Conservation (phyloP, 768 basidiomycete species). For the Rhizopogon vulgaris region DNA sequence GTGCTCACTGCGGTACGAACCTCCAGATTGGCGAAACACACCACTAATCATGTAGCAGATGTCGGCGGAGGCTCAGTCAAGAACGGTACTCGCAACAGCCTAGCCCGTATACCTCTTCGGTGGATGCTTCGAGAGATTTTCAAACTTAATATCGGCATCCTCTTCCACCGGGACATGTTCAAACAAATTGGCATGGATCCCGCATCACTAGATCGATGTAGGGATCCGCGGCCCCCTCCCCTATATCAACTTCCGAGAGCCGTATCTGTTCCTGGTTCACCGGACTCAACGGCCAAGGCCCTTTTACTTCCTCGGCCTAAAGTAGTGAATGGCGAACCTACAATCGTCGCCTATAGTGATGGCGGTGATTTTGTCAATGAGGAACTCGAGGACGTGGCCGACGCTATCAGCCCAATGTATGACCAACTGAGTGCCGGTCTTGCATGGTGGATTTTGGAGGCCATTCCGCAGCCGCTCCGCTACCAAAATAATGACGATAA, state of each 20-base stretch:
- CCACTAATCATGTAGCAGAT: slow-evolving; percentile 33
- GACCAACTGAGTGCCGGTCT: slow-evolving; percentile 48
- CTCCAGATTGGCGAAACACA: not conserved
- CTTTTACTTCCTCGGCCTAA: slow-evolving; percentile 11
- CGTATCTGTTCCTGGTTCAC: slow-evolving; percentile 10
- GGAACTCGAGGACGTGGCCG: slow-evolving; percentile 59
- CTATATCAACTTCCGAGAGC: slow-evolving; percentile 18
- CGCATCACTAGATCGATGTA: slow-evolving; percentile 37
- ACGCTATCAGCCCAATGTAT: slow-evolving; percentile 45
- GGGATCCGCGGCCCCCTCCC: slow-evolving; percentile 37
- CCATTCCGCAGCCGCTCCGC: slow-evolving; percentile 32
- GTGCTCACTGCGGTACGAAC: slow-evolving; percentile 59
- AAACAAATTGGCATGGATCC: slow-evolving; percentile 41
- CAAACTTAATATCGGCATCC: slow-evolving; percentile 47
- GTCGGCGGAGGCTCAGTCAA: slow-evolving; percentile 67
- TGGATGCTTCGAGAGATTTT: slow-evolving; percentile 76
- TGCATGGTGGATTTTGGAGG: slow-evolving; percentile 66
- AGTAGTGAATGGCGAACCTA: slow-evolving; percentile 7
- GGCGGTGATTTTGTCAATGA: slow-evolving; percentile 31
- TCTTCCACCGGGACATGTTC: slow-evolving; percentile 45
- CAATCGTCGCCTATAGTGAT: slow-evolving; percentile 14
- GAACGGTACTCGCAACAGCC: slow-evolving; percentile 50
- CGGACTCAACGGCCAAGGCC: slow-evolving; percentile 7
- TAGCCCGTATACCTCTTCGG: slow-evolving; percentile 67
- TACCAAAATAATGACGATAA: slow-evolving; percentile 21